Base-by-base conservation (phyloP, 768 basidiomycete species). In the Calocera viscosa region DNA sequence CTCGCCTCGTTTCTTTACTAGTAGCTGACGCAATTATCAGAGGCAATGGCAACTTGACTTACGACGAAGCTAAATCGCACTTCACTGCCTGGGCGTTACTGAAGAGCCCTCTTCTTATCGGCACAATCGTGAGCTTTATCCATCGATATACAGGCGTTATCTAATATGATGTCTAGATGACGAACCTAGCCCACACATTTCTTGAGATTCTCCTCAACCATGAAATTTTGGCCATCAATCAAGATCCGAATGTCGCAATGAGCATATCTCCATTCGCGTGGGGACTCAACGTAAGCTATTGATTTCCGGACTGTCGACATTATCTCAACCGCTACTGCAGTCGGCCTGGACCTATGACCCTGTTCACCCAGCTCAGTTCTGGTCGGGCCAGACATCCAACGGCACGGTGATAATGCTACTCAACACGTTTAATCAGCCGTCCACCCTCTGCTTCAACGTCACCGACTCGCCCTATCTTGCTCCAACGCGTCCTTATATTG, bases 1-100 rank as follows among this genome's bases (percentile, higher is more conserved):
- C 30, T 26, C 22, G 65, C n/a, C n/a, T n/a, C n/a, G n/a, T n/a
- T n/a, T n/a, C n/a, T n/a, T n/a, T n/a, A n/a, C n/a, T n/a, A n/a
- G n/a, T n/a, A n/a, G n/a, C n/a, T n/a, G n/a, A n/a, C n/a, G n/a
- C n/a, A n/a, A n/a, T n/a, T n/a, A 24, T 22, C 71, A 86, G 85
- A 28, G 86, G 87, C 24, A 87, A 88, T 67, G 86, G 84, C 16
- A 76, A 81, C 34, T 76, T 87, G 49, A 82, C 82, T 0, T 81
- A 78, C 71, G 85, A 88, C 16, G 86, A 88, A 75, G 75, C 81
- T 28, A 87, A 30, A 65, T 80, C 85, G 1, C 86, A 88, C 72
- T 88, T 87, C 72, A 87, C 86, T 0, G 85, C 84, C 0, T 88
- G 87, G 86, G 85, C 85, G 38, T 74, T 88, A 33, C 81, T 87